Evolutionary conservation across 2,329 filamentous ascomycete genomes (phyloP), one percentile per base, ranked within the genome.

Genomic region (Neopestalotiopsis sp.): DNA sequence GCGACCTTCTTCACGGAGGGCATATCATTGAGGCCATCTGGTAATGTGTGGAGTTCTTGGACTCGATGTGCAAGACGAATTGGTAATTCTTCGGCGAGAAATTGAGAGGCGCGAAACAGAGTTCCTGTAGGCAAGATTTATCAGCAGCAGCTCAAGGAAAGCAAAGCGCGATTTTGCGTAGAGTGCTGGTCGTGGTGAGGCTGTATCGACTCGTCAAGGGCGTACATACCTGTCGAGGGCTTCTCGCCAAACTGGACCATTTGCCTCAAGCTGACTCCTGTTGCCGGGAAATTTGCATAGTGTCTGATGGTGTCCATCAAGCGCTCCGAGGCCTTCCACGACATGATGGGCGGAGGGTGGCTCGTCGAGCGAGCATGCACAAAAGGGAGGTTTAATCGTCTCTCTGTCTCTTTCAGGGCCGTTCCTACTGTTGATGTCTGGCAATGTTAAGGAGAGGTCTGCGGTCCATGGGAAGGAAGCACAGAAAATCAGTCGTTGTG

Each of bases 241-340:
- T 91, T 93, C 85, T 97, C 94, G 79, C 95, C 95, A 81, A 98
- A 98, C 82, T 98, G 95, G 69, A 98, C 95, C 96, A 99, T 99
- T 87, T 99, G 96, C 81, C 96, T 90, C 82, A 99, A 87, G 80
- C 95, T 98, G 76, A 97, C 93, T 77, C 96, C 96, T 14, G 96
- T 99, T 71, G 96, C 96, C 73, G 96, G 96, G 82, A 98, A 99
- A 83, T 91, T 94, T 81, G 94, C 94, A 88, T 98, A 98, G 84
- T 98, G 94, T 82, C 92, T 91, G 91, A 98, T 98, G 86, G 93
- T 97, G 76, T 96, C 92, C 94, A 97, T 96, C 90, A 98, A 84
- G 84, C 90, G 89, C 82, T 95, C 92, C 72, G 93, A 92, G 80
- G 91, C 92, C 86, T 92, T 97, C 95, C 95, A 98, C 86, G 93